Evolutionary conservation across 768 basidiomycete genomes (phyloP).

Genomic region (Tylopilus balloui): DNA sequence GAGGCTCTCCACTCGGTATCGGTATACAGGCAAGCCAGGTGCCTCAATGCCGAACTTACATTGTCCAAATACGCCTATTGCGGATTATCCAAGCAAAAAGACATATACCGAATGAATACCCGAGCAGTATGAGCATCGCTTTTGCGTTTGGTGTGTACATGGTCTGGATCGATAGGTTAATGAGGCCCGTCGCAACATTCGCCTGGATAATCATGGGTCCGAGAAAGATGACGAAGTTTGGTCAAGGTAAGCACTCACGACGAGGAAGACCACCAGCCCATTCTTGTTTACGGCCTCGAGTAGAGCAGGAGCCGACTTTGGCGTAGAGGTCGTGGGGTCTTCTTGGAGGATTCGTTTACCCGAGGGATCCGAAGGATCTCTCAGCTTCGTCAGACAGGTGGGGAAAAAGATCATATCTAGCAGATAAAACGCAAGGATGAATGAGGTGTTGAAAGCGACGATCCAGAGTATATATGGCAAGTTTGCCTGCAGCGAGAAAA

Average conservation of each 20-base stretch:
- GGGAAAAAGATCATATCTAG: slow-evolving; percentile 72
- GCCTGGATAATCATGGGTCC: slow-evolving; percentile 47
- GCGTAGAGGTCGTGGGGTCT: slow-evolving; percentile 17
- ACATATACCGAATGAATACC: slow-evolving; percentile 59
- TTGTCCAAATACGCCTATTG: slow-evolving; percentile 32
- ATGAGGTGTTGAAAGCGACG: slow-evolving; percentile 81
- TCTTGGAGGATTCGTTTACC: slow-evolving; percentile 25
- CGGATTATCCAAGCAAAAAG: slow-evolving; percentile 57
- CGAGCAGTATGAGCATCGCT: slow-evolving; percentile 58
- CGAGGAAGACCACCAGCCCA: slow-evolving; percentile 71
- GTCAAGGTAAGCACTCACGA: slow-evolving; percentile 47
- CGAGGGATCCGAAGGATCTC: slow-evolving; percentile 20
- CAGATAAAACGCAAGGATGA: slow-evolving; percentile 74
- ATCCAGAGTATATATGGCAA: slow-evolving; percentile 87
- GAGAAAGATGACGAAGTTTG: not conserved
- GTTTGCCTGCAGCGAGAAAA: slow-evolving; percentile 60
- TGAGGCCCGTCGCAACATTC: slow-evolving; percentile 78
- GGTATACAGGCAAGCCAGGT: too few species aligned
- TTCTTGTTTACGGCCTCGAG: slow-evolving; percentile 84
- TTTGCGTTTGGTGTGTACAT: slow-evolving; percentile 63
- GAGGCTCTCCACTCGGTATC: slow-evolving; percentile 54
- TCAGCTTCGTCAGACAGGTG: slow-evolving; percentile 31
- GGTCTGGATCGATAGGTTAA: slow-evolving; percentile 76
- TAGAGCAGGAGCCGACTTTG: slow-evolving; percentile 42
- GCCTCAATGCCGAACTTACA: too few species aligned